Conservation (phyloP, 768 basidiomycete genomes). For the Jaapia argillacea region DNA sequence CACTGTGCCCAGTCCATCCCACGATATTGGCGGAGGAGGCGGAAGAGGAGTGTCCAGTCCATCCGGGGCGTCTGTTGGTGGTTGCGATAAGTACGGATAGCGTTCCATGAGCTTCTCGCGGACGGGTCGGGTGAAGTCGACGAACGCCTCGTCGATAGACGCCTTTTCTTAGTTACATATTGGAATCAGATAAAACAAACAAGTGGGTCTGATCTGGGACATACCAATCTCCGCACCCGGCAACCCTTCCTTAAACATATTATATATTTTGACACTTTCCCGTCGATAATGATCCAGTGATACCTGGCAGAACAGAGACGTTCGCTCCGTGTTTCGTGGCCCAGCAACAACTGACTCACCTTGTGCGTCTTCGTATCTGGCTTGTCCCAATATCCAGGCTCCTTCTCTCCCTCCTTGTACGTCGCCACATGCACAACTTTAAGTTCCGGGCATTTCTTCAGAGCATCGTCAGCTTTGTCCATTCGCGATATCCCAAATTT, state of each 20-base stretch:
- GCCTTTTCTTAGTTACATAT: slow-evolving; percentile 78
- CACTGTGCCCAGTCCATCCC: slow-evolving; percentile 50
- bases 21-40: slow-evolving; percentile 52
- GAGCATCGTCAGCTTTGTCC: slow-evolving; percentile 74
- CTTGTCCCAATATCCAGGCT: slow-evolving; percentile 89
- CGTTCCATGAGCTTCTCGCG: slow-evolving; percentile 61
- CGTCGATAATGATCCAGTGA: slow-evolving; percentile 89
- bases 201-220: slow-evolving; percentile 7
- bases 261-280: slow-evolving; percentile 82
- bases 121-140: slow-evolving; percentile 83
- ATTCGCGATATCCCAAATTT: slow-evolving; percentile 90
- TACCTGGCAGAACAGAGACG: slow-evolving; percentile 36
- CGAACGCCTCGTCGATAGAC: slow-evolving; percentile 94
- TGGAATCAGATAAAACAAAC: neutral
- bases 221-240: slow-evolving; percentile 77
- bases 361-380: slow-evolving; percentile 89
- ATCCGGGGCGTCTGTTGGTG: slow-evolving; percentile 56
- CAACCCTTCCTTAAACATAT: slow-evolving; percentile 70
- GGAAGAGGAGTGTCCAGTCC: slow-evolving; percentile 76
- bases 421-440: slow-evolving; percentile 90
- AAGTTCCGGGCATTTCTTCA: slow-evolving; percentile 78
- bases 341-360: slow-evolving; percentile 30
- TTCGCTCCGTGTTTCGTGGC: neutral
- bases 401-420: slow-evolving; percentile 76
- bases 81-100: slow-evolving; percentile 66